Conservation (phyloP, 2,329 filamentous ascomycete species). For the Proliferodiscus dingleyae region DNA sequence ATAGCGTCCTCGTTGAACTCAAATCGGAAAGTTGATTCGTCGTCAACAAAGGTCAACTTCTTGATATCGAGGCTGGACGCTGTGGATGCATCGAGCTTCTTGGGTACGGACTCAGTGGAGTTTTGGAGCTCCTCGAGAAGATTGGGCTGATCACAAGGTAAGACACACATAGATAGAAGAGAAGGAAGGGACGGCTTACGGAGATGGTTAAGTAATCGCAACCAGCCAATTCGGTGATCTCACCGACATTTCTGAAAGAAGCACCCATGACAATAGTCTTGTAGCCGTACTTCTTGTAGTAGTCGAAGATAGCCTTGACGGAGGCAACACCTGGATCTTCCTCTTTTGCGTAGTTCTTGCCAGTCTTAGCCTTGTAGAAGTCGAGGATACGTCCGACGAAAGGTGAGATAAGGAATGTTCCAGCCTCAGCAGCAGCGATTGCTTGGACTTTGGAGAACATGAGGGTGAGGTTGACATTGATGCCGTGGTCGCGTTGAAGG, state of each 20-base stretch:
- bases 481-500: conserved; percentile 88
- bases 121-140: conserved; percentile 92
- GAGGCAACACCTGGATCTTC: conserved; percentile 96
- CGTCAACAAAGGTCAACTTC: conserved; percentile 86
- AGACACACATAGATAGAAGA: neutral
- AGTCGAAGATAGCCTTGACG: conserved; percentile 95
- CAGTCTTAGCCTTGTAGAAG: conserved; percentile 96
- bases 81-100: conserved; percentile 78
- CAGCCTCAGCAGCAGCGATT: conserved; percentile 91
- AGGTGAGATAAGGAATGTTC: conserved; percentile 95
- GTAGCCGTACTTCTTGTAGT: conserved; percentile 99
- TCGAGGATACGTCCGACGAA: conserved; percentile 99
- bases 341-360: conserved; percentile 85
- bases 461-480: conserved; percentile 98
- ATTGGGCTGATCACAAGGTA: conserved; percentile 56
- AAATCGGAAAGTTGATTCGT: conserved; percentile 92
- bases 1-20: conserved; percentile 99
- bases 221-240: conserved; percentile 97
- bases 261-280: conserved; percentile 99
- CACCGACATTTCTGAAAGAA: conserved; percentile 91
- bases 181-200: conserved; percentile 45
- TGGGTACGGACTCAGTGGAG: conserved; percentile 73
- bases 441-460: conserved; percentile 97
- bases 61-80: conserved; percentile 68
- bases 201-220: conserved; percentile 99